These are phyloP conservation scores for Mrakia blollopis DNA, from an alignment of 768 basidiomycete species.

Conservation along the genomic window DNA sequence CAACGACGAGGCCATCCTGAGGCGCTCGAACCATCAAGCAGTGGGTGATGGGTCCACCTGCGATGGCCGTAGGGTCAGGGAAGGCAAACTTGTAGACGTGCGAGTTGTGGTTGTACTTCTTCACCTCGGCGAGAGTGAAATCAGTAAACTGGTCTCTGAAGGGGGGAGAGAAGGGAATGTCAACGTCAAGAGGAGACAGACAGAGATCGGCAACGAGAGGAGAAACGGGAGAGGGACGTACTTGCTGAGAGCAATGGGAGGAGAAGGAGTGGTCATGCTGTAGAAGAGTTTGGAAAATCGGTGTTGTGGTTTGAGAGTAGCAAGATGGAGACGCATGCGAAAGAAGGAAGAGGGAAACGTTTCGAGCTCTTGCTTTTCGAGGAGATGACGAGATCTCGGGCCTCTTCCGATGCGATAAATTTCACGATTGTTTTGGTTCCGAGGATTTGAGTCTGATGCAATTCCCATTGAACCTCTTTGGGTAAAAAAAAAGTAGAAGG, in stretches of 20 bases:
- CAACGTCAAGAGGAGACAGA: background rate
- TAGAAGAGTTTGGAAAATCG: background rate
- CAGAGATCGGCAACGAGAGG: background rate
- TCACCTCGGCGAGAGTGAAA: conserved; percentile 42
- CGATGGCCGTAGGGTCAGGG: conserved; percentile 50
- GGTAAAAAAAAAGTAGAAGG: too few relatives aligned
- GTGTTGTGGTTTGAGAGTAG: too few relatives aligned
- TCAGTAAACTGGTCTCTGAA: conserved; percentile 21
- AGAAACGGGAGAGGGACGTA: background rate
- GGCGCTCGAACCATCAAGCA: conserved; percentile 73
- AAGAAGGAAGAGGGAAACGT: too few relatives aligned
- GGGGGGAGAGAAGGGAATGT: background rate
- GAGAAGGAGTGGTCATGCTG: background rate
- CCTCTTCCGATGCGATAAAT: too few relatives aligned
- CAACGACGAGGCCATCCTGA: conserved; percentile 55
- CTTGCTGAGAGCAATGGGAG: conserved; percentile 27
- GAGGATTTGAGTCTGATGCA: too few relatives aligned
- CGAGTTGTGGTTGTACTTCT: conserved; percentile 82
- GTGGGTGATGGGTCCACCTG: conserved; percentile 71
- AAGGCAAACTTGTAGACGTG: conserved; percentile 53
- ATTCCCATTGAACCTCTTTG: too few relatives aligned
- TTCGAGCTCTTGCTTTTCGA: too few relatives aligned
- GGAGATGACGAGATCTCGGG: too few relatives aligned
- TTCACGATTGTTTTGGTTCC: too few relatives aligned
- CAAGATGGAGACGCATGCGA: too few relatives aligned